Percentiles rank a stretch among this genome's conserved stretches.
Evolutionary conservation across 73 alveolate genomes (phyloP).

Genomic region (Durusdinium trenchii): DNA sequence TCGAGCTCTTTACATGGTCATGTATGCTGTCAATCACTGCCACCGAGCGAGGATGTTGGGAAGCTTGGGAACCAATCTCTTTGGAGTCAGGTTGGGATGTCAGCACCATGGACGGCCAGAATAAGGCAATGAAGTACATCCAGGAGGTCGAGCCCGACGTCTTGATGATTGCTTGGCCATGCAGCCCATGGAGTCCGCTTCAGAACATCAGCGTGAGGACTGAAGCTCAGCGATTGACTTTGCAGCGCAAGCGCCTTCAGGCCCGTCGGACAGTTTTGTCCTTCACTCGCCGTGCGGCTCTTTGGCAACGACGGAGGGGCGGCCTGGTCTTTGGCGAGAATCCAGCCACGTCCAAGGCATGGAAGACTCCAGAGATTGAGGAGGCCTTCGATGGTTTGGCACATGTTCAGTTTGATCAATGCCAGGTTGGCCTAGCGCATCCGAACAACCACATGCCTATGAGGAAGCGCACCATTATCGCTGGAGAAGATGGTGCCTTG

Average conservation of each 20-base stretch:
- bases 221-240: not conserved
- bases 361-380: not conserved
- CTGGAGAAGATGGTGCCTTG: not conserved
- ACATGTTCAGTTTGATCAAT: not conserved
- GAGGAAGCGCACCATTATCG: not conserved
- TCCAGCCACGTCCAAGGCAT: not conserved
- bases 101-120: not conserved
- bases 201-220: not conserved
- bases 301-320: conserved; percentile 30
- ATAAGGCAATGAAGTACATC: not conserved
- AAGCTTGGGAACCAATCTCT: not conserved
- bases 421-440: not conserved
- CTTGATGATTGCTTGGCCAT: not conserved
- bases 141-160: not conserved
- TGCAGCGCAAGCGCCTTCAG: not conserved
- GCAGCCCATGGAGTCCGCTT: not conserved
- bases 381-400: not conserved
- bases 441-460: not conserved
- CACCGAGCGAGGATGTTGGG: not conserved
- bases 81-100: not conserved
- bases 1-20: conserved; percentile 37
- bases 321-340: not conserved
- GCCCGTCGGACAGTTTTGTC: not conserved
- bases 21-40: not conserved
- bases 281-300: not conserved